These are phyloP conservation scores for Dothideomycetes sp. DNA, from an alignment of 2,329 filamentous ascomycete genomes.

Conservation along the genomic window DNA sequence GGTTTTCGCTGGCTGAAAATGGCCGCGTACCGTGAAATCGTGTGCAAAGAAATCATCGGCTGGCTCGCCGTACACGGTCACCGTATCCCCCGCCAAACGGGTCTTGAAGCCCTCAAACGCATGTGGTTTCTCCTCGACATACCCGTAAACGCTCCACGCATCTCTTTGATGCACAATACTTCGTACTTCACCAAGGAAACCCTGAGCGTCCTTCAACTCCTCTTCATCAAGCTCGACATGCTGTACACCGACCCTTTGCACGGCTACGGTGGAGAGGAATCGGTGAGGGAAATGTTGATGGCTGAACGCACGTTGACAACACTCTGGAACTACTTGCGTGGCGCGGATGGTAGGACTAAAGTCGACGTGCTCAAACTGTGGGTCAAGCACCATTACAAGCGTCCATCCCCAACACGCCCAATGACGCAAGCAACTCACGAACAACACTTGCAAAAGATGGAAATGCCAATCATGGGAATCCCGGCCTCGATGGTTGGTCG, in stretches of 20 bases:
- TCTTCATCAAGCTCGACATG: slow-evolving; percentile 66
- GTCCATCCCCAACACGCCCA: slow-evolving; percentile 13
- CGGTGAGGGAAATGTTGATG: slow-evolving; percentile 44
- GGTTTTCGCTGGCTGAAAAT: slow-evolving; percentile 60
- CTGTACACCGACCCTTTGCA: slow-evolving; percentile 54
- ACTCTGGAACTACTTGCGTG: slow-evolving; percentile 51
- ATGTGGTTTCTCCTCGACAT: slow-evolving; percentile 67
- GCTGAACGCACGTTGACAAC: slow-evolving; percentile 23
- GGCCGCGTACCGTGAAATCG: slow-evolving; percentile 49
- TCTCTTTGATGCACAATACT: slow-evolving; percentile 44
- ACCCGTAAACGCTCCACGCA: slow-evolving; percentile 47
- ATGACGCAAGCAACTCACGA: slow-evolving; percentile 10
- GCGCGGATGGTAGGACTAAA: slow-evolving; percentile 45
- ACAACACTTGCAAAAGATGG: slow-evolving; percentile 19
- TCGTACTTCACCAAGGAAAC: slow-evolving; percentile 50
- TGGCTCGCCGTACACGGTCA: slow-evolving; percentile 51
- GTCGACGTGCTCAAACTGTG: slow-evolving; percentile 49
- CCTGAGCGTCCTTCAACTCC: slow-evolving; percentile 52
- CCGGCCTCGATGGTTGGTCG: slow-evolving; percentile 44
- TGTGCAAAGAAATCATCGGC: slow-evolving; percentile 53
- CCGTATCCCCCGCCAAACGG: slow-evolving; percentile 38
- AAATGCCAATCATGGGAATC: slow-evolving; percentile 41
- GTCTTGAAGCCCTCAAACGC: slow-evolving; percentile 20
- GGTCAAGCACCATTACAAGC: slow-evolving; percentile 47
- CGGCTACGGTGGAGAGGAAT: slow-evolving; percentile 41